Base-by-base conservation (phyloP, 495 filamentous ascomycete genomes). In the Aspergillus homomorphus region DNA sequence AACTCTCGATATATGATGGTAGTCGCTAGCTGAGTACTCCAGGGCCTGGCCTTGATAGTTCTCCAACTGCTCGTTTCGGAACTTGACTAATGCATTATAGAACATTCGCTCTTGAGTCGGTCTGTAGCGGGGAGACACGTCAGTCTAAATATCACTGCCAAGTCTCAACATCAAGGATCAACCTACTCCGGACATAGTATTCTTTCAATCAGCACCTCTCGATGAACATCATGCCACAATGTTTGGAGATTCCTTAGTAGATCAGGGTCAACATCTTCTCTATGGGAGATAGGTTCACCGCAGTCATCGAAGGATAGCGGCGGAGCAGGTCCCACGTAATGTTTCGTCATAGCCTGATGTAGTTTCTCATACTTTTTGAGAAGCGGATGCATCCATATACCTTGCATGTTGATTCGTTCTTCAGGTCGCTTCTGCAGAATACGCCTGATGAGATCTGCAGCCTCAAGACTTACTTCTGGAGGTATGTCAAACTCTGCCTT, bases 61-160 rank as follows among this genome's bases (percentile, higher is more conserved):
- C 66, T 97, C 91, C 14, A 95, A 66, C 54, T 91, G 84, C 38
- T 89, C 85, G 52, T 96, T 86, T 20, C 88, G 79, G 68, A 96
- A 92, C 62, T 84, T 87, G 58, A 87, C 73, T 21, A 98, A 83
- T 0, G 93, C 81, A 66, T 82, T 87, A 76, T 98, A 98, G 62
- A 98, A 95, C 66, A 92, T 77, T 61, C 95, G 92, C 65, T 96
- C 90, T 33, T 96, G 88, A 57, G 93, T 97, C 1, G 80, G 77
- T 60, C 90, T 95, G 56, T 48, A 44, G 24, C 19, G 18, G 18
- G 15, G 0, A 50, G 28, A 16, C 5, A 28, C 22, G 45, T 65
- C 57, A 68, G 43, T 20, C 10, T 49, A 28, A 2, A 18, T 5
- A 0, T 22, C 7, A 20, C 24, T 28, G 9, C 9, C 28, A 26